Percentiles rank a stretch among this genome's conserved stretches.
Evolutionary conservation across 2,329 filamentous ascomycete genomes (phyloP).

Genomic region (Alternaria sp.): DNA sequence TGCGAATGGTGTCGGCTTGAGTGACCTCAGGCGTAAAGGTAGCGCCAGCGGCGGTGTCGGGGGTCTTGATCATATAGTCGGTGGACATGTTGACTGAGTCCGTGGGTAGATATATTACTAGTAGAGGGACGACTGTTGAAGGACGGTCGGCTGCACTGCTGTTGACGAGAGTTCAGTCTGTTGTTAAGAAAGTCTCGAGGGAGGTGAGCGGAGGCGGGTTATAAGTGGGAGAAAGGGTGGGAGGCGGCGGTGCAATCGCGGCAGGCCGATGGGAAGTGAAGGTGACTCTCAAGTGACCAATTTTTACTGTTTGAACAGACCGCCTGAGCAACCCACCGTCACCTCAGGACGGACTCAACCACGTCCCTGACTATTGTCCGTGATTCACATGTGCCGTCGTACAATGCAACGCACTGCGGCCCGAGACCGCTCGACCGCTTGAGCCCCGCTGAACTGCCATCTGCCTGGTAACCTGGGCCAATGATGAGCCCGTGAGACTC

Average conservation of each 20-base stretch:
- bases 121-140: background rate
- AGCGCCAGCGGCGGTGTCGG: background rate
- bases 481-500: conserved; percentile 5
- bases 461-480: conserved; percentile 9
- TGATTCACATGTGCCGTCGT: conserved; percentile 16
- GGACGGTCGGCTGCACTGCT: background rate
- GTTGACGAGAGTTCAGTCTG: conserved; percentile 1
- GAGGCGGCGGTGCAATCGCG: conserved; percentile 3
- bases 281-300: conserved; percentile 21
- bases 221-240: conserved; percentile 15
- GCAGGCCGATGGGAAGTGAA: conserved; percentile 22
- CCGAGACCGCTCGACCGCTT: conserved; percentile 15
- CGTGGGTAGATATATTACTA: background rate
- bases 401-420: conserved; percentile 11
- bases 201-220: conserved; percentile 28
- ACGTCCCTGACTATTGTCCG: conserved; percentile 10
- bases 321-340: conserved; percentile 19
- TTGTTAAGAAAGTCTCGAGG: conserved; percentile 29
- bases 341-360: conserved; percentile 8
- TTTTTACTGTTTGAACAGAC: conserved; percentile 22
- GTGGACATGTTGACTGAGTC: conserved; percentile 11
- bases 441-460: background rate
- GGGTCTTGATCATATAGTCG: background rate
- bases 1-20: conserved; percentile 18
- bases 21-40: background rate